These are phyloP conservation scores for Phialocephala subalpina DNA, from an alignment of 2,329 filamentous ascomycete species.

Conservation along the genomic window DNA sequence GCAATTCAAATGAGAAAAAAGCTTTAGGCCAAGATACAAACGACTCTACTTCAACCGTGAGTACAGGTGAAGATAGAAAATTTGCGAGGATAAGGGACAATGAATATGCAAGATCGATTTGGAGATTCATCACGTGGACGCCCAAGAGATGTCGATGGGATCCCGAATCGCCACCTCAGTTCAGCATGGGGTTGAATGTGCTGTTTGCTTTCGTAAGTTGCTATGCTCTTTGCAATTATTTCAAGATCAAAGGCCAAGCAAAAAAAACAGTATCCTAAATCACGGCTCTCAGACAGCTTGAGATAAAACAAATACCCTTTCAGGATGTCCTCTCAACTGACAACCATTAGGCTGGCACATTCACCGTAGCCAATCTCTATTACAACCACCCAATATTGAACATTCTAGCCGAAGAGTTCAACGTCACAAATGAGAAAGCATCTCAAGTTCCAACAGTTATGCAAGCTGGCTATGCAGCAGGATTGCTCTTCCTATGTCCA, in stretches of 20 bases:
- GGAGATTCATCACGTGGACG: constrained; percentile 59
- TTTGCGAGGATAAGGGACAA: constrained; percentile 31
- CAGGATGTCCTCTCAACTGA: not conserved
- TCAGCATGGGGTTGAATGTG: constrained; percentile 73
- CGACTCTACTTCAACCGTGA: constrained; percentile 24
- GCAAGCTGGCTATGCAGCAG: constrained; percentile 81
- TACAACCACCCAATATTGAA: constrained; percentile 84
- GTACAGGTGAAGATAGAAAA: constrained; percentile 25
- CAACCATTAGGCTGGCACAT: constrained; percentile 57
- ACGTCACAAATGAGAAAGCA: constrained; percentile 73
- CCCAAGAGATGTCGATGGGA: constrained; percentile 75
- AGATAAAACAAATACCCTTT: not conserved
- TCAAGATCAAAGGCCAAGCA: not conserved
- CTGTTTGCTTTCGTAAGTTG: constrained; percentile 61
- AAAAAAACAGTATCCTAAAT: not conserved
- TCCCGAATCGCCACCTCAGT: constrained; percentile 68
- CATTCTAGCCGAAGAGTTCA: constrained; percentile 74
- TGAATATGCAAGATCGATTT: constrained; percentile 25
- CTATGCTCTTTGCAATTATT: not conserved
- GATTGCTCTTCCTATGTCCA: constrained; percentile 78
- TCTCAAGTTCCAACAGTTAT: constrained; percentile 75
- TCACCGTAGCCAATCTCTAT: constrained; percentile 83
- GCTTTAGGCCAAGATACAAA: constrained; percentile 13
- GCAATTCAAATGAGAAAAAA: constrained; percentile 6
- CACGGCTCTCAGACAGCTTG: not conserved